Conservation (phyloP, 441 rosid species). For the Brassica balearica region DNA sequence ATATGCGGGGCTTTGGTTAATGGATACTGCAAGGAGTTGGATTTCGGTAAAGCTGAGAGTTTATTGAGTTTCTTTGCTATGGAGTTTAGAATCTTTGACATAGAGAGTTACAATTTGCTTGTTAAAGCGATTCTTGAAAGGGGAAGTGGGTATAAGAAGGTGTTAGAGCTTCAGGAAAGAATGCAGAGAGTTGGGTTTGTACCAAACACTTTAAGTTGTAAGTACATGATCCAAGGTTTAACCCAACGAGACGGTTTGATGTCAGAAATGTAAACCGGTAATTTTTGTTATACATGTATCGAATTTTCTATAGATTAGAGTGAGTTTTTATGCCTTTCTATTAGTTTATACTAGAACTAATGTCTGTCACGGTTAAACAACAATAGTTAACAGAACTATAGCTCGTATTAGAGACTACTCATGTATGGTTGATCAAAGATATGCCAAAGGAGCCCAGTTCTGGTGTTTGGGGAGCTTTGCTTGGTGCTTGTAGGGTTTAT, state of each 20-base stretch:
- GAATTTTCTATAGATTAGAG: background rate
- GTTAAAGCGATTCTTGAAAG: constrained; percentile 49
- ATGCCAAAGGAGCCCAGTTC: constrained; percentile 61
- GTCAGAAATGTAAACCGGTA: constrained; percentile 8
- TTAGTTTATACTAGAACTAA: background rate
- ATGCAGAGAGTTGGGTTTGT: constrained; percentile 70
- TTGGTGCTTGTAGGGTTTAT: constrained; percentile 57
- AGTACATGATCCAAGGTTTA: constrained; percentile 59
- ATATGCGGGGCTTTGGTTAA: constrained; percentile 62
- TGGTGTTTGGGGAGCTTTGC: constrained; percentile 62
- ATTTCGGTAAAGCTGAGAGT: constrained; percentile 66
- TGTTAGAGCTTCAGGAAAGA: constrained; percentile 70
- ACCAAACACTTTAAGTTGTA: constrained; percentile 64
- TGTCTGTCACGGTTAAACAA: background rate
- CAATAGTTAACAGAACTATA: background rate
- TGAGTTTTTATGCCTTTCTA: background rate
- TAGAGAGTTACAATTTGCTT: constrained; percentile 63
- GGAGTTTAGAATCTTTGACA: constrained; percentile 63
- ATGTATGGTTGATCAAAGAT: constrained; percentile 54
- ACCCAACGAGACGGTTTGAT: constrained; percentile 22
- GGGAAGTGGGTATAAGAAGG: constrained; percentile 50
- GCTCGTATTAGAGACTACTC: constrained; percentile 37
- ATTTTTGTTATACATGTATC: background rate
- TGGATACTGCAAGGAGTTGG: constrained; percentile 59
- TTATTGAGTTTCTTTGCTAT: constrained; percentile 57